Evolutionary conservation across 345 rosid species (phyloP).

Genomic region (Hypericum androsaemum): DNA sequence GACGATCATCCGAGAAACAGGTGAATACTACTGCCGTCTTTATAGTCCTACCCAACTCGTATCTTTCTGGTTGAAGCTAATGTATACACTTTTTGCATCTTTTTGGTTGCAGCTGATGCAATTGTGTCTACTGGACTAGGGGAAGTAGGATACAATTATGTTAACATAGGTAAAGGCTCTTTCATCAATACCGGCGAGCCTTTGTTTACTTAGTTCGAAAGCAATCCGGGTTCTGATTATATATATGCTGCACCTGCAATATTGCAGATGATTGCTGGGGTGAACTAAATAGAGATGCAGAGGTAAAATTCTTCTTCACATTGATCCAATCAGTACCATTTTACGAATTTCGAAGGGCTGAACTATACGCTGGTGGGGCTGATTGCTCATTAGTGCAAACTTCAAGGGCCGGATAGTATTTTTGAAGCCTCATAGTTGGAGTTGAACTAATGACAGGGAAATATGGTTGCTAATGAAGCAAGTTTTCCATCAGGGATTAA

Average conservation of each 20-base stretch:
- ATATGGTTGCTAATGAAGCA: conserved; percentile 14
- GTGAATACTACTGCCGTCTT: no score
- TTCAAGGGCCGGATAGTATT: no score
- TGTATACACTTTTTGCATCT: background rate
- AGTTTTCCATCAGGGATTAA: conserved; percentile 33
- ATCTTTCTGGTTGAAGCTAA: no score
- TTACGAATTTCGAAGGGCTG: no score
- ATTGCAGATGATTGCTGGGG: conserved; percentile 92
- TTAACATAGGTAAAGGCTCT: conserved; percentile 55
- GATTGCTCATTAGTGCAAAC: no score
- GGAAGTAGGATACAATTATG: conserved; percentile 66
- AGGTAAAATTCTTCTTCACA: conserved; percentile 26
- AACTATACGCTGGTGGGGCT: no score
- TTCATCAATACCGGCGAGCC: conserved; percentile 2
- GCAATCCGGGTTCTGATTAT: background rate
- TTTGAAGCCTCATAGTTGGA: no score
- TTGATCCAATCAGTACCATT: no score
- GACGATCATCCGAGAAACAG: no score
- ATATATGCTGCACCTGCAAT: background rate
- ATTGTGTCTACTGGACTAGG: conserved; percentile 69
- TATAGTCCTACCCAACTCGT: no score
- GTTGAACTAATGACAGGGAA: conserved; percentile 11
- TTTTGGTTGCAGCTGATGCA: conserved; percentile 50
- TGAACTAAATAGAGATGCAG: conserved; percentile 54
- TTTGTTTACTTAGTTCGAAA: conserved; percentile 14